These are phyloP conservation scores for Salix koriyanagi DNA, from an alignment of 345 rosid genomes.

Conservation along the genomic window DNA sequence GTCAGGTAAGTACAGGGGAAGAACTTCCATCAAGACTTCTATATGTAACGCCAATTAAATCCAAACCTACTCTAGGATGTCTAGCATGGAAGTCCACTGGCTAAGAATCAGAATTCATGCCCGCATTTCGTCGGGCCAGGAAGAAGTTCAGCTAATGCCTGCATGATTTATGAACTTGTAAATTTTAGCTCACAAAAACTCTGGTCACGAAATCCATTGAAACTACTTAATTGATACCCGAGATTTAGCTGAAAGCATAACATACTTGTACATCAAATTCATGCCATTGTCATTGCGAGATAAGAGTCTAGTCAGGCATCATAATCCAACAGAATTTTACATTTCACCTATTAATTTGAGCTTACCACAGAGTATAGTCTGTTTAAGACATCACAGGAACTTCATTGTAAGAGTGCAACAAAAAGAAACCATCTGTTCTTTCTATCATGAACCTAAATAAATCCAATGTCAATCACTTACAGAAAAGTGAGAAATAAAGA, in stretches of 20 bases:
- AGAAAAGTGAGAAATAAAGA: not conserved
- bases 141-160: conserved; percentile 81
- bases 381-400: not conserved
- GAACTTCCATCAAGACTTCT: conserved; percentile 93
- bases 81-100: conserved; percentile 99
- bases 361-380: not conserved
- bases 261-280: conserved; percentile 48
- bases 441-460: not conserved
- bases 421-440: not conserved
- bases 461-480: not conserved
- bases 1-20: not conserved
- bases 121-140: conserved; percentile 63
- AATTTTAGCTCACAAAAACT: not conserved
- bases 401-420: not conserved
- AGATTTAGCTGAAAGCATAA: conserved; percentile 89
- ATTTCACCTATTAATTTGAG: not conserved
- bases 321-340: not conserved
- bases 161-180: conserved; percentile 7
- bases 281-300: not conserved
- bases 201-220: not conserved
- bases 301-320: not conserved
- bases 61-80: conserved; percentile 92
- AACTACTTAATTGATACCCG: conserved; percentile 41
- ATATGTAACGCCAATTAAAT: conserved; percentile 81
- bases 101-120: conserved; percentile 83